These are phyloP conservation scores for Lentinula boryana DNA, from an alignment of 768 basidiomycete species.

Conservation along the genomic window DNA sequence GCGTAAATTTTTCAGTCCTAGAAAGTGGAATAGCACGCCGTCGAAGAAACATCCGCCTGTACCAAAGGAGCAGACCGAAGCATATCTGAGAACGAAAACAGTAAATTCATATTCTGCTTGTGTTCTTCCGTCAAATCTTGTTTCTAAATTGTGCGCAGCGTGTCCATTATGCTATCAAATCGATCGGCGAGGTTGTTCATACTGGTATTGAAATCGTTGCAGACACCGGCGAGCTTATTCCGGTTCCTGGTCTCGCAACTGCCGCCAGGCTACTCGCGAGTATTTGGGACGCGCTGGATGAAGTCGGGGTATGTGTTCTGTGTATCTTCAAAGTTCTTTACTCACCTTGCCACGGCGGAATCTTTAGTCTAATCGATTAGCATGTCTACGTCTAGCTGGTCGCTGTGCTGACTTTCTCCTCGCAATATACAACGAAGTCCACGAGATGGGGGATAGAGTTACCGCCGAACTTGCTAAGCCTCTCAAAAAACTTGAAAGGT, in stretches of 20 bases:
- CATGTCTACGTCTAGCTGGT: slow-evolving; percentile 45
- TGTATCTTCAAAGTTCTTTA: background rate
- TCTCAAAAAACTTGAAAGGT: slow-evolving; percentile 29
- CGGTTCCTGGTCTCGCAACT: slow-evolving; percentile 1
- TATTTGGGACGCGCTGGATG: slow-evolving; percentile 3
- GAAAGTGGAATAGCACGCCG: background rate
- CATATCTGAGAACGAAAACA: background rate
- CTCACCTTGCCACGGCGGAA: background rate
- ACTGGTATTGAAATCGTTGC: background rate
- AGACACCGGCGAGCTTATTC: slow-evolving; percentile 3
- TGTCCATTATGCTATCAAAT: background rate
- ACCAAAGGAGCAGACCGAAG: slow-evolving; percentile 4
- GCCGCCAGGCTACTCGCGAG: background rate
- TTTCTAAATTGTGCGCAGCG: background rate
- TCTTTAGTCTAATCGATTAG: slow-evolving; percentile 38
- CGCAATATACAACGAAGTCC: slow-evolving; percentile 36
- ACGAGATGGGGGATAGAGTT: slow-evolving; percentile 26
- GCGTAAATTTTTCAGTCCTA: slow-evolving; percentile 4
- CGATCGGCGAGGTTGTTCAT: background rate
- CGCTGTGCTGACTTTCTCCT: slow-evolving; percentile 42
- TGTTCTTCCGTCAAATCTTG: background rate
- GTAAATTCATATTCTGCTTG: background rate
- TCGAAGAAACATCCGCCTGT: background rate
- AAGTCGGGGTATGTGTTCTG: background rate
- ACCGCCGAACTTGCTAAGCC: slow-evolving; percentile 29